phyloP scores from a whole-genome alignment of 306 rosid species.

The Ceratonia siliqua region DNA sequence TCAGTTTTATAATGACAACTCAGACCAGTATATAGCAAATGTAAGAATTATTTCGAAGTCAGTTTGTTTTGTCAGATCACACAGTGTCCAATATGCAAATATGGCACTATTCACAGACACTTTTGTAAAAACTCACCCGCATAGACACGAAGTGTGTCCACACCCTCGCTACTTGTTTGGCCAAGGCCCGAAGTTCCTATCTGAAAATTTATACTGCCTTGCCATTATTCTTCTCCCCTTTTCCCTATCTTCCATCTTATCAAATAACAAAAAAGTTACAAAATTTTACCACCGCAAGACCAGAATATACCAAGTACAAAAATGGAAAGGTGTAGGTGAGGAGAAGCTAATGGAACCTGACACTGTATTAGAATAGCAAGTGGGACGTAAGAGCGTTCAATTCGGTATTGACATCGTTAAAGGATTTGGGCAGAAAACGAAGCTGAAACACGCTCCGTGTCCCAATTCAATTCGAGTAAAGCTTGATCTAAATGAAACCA shows the following conservation, averaged over 20 bases:
- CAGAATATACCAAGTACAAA: not conserved
- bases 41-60: not conserved
- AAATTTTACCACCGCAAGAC: not conserved
- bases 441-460: conserved; percentile 53
- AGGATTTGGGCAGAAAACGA: conserved; percentile 61
- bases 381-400: conserved; percentile 51
- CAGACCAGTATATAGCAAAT: not conserved
- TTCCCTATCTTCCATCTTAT: conserved; percentile 52
- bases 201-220: conserved; percentile 57
- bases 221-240: conserved; percentile 33
- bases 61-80: not conserved
- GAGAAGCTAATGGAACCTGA: conserved; percentile 34
- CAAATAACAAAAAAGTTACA: conserved; percentile 10
- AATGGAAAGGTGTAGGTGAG: not conserved
- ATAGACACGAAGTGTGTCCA: conserved; percentile 70
- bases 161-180: conserved; percentile 78
- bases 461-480: conserved; percentile 52
- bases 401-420: conserved; percentile 37
- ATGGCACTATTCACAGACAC: not conserved
- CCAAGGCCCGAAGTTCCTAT: conserved; percentile 74
- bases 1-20: not conserved
- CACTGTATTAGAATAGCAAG: conserved; percentile 35
- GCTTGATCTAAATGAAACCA: conserved; percentile 62
- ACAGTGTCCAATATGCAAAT: not conserved
- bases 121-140: conserved; percentile 49